phyloP scores from a whole-genome alignment of 2,329 filamentous ascomycete genomes.

The Lasiodiplodia sp. region DNA sequence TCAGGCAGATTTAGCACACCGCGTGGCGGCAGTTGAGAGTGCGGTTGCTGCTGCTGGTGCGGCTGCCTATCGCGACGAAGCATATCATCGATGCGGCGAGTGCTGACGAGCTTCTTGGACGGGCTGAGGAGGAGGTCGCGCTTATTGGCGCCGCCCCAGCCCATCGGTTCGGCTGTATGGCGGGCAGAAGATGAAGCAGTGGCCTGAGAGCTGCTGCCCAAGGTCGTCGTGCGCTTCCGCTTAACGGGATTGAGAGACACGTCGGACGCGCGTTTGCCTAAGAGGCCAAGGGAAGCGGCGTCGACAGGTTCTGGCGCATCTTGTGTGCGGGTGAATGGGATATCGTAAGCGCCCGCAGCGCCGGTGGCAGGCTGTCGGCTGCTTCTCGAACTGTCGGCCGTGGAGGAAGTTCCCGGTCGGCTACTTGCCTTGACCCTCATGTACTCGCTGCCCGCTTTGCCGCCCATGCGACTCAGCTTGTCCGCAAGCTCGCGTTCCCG shows the following conservation, averaged over 20 bases:
- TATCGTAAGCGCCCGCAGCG: constrained; percentile 31
- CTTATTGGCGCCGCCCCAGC: constrained; percentile 54
- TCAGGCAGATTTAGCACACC: constrained; percentile 22
- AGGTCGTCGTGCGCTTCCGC: constrained; percentile 47
- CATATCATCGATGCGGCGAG: constrained; percentile 23
- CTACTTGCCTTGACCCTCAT: constrained; percentile 56
- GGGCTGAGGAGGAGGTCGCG: constrained; percentile 24
- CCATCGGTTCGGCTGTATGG: constrained; percentile 46
- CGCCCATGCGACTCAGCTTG: constrained; percentile 70
- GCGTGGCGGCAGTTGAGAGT: background rate
- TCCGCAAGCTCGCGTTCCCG: constrained; percentile 76
- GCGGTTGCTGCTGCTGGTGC: background rate
- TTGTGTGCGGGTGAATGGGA: constrained; percentile 19
- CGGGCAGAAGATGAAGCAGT: constrained; percentile 30
- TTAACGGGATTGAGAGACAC: constrained; percentile 54
- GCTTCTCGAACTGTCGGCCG: background rate
- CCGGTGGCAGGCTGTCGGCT: constrained; percentile 23
- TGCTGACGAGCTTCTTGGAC: constrained; percentile 11
- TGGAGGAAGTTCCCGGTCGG: background rate
- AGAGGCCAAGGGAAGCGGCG: constrained; percentile 50
- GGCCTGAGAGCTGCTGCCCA: constrained; percentile 10
- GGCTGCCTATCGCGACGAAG: background rate
- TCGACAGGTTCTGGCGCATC: constrained; percentile 32
- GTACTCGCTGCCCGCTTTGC: constrained; percentile 72
- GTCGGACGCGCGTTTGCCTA: constrained; percentile 53